Evolutionary conservation across 257 asterid species (phyloP).

Genomic region (Perilla frutescens): DNA sequence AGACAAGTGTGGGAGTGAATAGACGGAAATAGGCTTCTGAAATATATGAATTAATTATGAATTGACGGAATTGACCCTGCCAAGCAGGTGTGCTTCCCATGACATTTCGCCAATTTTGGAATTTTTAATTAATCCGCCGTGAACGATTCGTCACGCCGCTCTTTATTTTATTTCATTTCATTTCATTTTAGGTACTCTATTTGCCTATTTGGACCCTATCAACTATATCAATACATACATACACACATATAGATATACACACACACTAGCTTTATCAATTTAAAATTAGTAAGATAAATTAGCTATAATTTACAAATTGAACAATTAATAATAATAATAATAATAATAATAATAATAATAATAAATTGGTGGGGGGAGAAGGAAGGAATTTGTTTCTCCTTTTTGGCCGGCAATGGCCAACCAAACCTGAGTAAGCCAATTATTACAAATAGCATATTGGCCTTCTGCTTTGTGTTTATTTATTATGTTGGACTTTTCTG

Average conservation of each 20-base stretch:
- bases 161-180: neutral
- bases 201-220: too few species aligned
- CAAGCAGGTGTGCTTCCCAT: slow-evolving; percentile 24
- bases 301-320: too few species aligned
- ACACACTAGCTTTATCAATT: too few species aligned
- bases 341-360: too few species aligned
- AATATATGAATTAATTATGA: neutral
- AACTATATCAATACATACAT: too few species aligned
- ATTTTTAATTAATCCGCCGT: slow-evolving; percentile 42
- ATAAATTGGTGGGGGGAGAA: neutral
- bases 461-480: slow-evolving; percentile 11
- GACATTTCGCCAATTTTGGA: slow-evolving; percentile 24
- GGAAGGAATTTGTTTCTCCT: slow-evolving; percentile 22
- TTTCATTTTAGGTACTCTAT: too few species aligned
- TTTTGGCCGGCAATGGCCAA: slow-evolving; percentile 30
- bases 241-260: too few species aligned
- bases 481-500: neutral
- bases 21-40: slow-evolving; percentile 43
- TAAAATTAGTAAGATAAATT: too few species aligned
- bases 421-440: slow-evolving; percentile 29
- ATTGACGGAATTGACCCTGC: slow-evolving; percentile 38
- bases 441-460: slow-evolving; percentile 29
- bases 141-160: slow-evolving; percentile 49
- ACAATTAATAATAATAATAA: too few species aligned
- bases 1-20: slow-evolving; percentile 25